Evolutionary conservation across 352 stramenopile species (phyloP), one percentile per base, ranked within the genome.

Genomic region (Pythium folliculosum): DNA sequence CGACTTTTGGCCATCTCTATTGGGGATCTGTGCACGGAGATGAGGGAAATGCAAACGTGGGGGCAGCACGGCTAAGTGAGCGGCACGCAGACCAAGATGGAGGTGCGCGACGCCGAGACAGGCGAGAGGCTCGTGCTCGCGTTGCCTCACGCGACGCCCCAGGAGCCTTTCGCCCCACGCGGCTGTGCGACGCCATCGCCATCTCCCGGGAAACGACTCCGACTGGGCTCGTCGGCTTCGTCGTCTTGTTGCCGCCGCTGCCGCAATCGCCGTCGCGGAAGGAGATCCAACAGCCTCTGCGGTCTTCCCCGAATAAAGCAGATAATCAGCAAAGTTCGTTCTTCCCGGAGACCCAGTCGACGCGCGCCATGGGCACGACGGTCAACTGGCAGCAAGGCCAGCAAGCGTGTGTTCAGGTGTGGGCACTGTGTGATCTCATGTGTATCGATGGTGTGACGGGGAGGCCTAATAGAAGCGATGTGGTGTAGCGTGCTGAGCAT

Each of bases 61-160:
- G 22, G 22, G 38, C 12, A 19, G 8, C 38, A 21, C 1, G 22
- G 32, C 21, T 58, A 25, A 43, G 5, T 25, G 48, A 19, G 38
- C 16, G 8, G 21, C 16, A 4, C 5, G 27, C 0, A 35, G 35
- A n/a, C 40, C 17, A 21, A 47, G 2, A 77, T 79, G 45, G 53
- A 85, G 22, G 80, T 90, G 57, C 65, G 64, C 30, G 81, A 92
- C 45, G 81, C 81, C 48, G 84, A 92, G 73, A 92, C 80, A 1
- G 81, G 81, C 5, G 83, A 91, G 62, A 58, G 63, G 37, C 62
- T 93, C 30, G 68, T 82, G 44, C 21, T 90, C 21, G 23, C 47
- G 21, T 50, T 23, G 44, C 49, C 55, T 22, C 27, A 40, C 30
- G 32, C 40, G 16, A 52, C 51, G 38, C 21, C 37, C 6, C 23